Conservation (phyloP, 345 rosid genomes). For the Citrus hindsii region DNA sequence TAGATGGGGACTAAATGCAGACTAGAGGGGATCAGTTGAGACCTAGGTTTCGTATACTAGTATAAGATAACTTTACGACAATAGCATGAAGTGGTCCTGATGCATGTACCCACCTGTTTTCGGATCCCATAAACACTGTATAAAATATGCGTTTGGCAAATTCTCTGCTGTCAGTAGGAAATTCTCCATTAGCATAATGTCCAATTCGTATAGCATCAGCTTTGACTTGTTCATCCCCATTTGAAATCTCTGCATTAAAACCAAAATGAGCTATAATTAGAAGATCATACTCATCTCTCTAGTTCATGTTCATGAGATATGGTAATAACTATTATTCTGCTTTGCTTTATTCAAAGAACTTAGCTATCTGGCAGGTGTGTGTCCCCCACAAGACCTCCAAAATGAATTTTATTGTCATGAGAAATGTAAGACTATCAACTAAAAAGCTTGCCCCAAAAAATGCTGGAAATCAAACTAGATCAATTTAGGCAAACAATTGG, state of each 20-base stretch:
- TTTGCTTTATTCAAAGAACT: not conserved
- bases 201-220: conserved; percentile 89
- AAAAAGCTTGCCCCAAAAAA: not conserved
- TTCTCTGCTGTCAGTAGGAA: conserved; percentile 89
- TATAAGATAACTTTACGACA: not conserved
- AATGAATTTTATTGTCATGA: not conserved
- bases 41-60: not conserved
- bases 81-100: not conserved
- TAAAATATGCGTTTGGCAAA: conserved; percentile 88
- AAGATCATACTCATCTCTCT: not conserved
- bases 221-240: conserved; percentile 91
- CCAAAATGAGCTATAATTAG: conserved; percentile 11
- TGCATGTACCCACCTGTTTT: conserved; percentile 66
- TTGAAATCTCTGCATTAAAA: conserved; percentile 60
- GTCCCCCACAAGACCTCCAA: not conserved
- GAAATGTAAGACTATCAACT: not conserved
- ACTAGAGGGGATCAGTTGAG: not conserved
- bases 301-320: not conserved
- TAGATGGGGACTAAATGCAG: not conserved
- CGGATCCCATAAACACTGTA: conserved; percentile 92
- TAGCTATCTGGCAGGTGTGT: not conserved
- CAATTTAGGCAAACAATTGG: not conserved
- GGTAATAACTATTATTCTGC: not conserved
- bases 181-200: conserved; percentile 57
- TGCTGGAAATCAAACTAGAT: not conserved